Evolutionary conservation across 345 rosid species (phyloP), one percentile per base, ranked within the genome.

Genomic region (Ricinus communis): DNA sequence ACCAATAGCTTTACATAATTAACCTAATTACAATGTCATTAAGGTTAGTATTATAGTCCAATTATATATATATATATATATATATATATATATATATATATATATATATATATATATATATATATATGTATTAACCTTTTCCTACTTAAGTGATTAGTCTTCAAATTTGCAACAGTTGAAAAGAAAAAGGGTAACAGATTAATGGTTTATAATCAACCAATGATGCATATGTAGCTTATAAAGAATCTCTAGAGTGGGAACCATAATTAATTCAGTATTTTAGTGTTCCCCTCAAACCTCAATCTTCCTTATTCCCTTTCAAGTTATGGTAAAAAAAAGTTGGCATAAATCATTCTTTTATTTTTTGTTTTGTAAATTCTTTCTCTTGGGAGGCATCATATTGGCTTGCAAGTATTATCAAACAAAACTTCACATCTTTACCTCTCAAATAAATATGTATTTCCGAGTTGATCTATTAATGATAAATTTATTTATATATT

Each of bases 171-270:
- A 24, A 19, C 41, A 33, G 18, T 60, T 38, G 19, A 46, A 21
- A 21, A 38, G 13, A n/a, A 61, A 38, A 33, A 38, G 16, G n/a
- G 41, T 30, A 13, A 4, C 6, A 33, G 38, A 33, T 33, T 33
- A 33, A 33, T 61, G 9, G n/a, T 3, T n/a, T 61, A 61, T 9
- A n/a, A 21, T 61, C 7, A 43, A 66, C 56, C 45, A 76, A 52
- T 71, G 57, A 71, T 59, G 54, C 36, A 16, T 31, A 30, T 33
- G 36, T 59, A 54, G 8, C 36, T 33, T 30, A 14, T n/a, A 47
- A 70, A 70, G 50, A 47, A 55, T 74, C 59, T 30, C n/a, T 15
- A 31, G 21, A 0, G 68, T 51, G 33, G 74, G 70, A 50, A 59
- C 81, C 69, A 36, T 53, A 43, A 43, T 52, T 1, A 19, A 30